A percentile compares a stretch with the other conserved stretches of the same genome.
These are phyloP conservation scores for Isatis lusitanica DNA, from an alignment of 441 rosid species.

Conservation along the genomic window DNA sequence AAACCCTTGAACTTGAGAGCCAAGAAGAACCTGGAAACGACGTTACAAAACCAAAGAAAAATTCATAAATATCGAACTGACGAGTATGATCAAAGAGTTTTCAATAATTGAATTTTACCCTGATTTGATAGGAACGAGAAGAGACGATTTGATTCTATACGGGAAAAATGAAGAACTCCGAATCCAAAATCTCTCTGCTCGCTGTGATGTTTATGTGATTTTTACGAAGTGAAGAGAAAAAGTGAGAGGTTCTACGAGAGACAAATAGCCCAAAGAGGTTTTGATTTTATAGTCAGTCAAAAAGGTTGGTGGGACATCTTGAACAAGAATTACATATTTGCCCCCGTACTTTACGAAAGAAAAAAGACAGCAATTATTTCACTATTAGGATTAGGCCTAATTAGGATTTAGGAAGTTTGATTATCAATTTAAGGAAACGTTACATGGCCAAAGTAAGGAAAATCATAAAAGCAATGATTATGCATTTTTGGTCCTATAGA, in stretches of 20 bases:
- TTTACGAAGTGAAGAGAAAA: neutral
- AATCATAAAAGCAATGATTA: neutral
- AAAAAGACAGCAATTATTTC: no score
- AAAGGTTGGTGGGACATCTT: neutral
- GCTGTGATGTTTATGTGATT: neutral
- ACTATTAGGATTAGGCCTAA: no score
- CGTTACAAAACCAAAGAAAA: neutral
- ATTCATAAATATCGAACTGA: no score
- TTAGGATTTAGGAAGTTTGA: neutral
- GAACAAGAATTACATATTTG: neutral
- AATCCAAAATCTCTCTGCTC: neutral
- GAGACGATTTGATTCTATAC: neutral
- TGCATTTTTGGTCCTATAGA: neutral
- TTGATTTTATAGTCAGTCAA: neutral
- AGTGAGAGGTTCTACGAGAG: neutral
- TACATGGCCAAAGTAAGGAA: neutral
- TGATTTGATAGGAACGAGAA: neutral
- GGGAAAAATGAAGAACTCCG: neutral
- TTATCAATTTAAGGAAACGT: neutral
- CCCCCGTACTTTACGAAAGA: neutral
- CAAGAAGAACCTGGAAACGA: neutral
- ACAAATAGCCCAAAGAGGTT: neutral
- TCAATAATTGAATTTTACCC: neutral
- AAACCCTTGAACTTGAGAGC: conserved; percentile 20
- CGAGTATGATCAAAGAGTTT: neutral